These are phyloP conservation scores for Pilobolus umbonatus DNA, from an alignment of 192 early-diverging fungal species.

Conservation along the genomic window DNA sequence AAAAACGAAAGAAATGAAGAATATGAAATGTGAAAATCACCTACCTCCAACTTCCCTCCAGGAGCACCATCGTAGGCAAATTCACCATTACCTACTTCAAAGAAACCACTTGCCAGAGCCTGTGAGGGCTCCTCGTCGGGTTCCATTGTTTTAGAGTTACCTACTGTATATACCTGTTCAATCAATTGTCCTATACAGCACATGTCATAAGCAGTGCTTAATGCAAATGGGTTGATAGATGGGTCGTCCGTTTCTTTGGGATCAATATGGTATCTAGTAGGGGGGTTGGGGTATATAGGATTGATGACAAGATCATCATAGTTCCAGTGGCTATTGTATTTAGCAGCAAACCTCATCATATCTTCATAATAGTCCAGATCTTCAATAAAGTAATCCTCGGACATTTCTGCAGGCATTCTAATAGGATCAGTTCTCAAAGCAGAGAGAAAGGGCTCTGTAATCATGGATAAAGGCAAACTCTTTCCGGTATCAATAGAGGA, in stretches of 20 bases:
- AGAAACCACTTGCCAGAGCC: constrained; percentile 20
- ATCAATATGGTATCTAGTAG: constrained; percentile 16
- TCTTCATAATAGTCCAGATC: constrained; percentile 49
- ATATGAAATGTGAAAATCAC: background rate
- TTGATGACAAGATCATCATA: background rate
- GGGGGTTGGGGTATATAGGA: constrained; percentile 12
- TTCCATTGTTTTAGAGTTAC: constrained; percentile 26
- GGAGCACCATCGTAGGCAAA: constrained; percentile 31
- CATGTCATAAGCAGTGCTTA: constrained; percentile 51
- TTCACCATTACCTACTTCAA: constrained; percentile 30
- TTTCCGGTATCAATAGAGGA: constrained; percentile 16
- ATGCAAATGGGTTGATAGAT: constrained; percentile 22
- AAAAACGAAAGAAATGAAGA: background rate
- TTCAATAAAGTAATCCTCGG: constrained; percentile 42
- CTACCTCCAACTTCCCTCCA: constrained; percentile 21
- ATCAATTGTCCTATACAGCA: constrained; percentile 45
- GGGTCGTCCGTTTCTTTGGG: constrained; percentile 1
- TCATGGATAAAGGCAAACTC: background rate
- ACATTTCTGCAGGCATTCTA: constrained; percentile 36
- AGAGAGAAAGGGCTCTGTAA: constrained; percentile 32
- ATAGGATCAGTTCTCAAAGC: constrained; percentile 46
- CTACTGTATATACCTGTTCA: constrained; percentile 40
- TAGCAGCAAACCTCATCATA: constrained; percentile 41
- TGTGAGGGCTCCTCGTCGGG: constrained; percentile 8
- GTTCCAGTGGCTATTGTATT: constrained; percentile 39